Percentiles rank a stretch among this genome's conserved stretches.
Conservation (phyloP, 2,329 filamentous ascomycete species). For the Fusarium staphyleae region DNA sequence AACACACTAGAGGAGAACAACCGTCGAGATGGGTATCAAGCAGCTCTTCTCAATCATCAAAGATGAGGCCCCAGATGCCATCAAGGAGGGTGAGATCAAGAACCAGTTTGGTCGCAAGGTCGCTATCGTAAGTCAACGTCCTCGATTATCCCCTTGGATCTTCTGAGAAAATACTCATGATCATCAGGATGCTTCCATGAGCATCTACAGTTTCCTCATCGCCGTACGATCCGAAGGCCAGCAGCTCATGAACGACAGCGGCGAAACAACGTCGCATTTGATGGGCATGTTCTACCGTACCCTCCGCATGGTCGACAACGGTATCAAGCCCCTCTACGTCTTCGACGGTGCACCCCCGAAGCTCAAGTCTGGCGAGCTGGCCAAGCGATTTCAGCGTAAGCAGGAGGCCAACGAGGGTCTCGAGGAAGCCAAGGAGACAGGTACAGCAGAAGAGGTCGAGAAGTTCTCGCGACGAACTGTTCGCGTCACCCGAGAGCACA, state of each 20-base stretch:
- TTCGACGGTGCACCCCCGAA: constrained; percentile 97
- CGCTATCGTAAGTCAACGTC: constrained; percentile 76
- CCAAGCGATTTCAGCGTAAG: constrained; percentile 95
- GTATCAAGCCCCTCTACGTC: constrained; percentile 97
- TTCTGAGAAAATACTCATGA: constrained; percentile 9
- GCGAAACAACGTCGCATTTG: constrained; percentile 95
- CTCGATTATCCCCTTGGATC: too few species aligned
- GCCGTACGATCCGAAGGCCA: constrained; percentile 96
- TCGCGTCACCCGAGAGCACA: constrained; percentile 94
- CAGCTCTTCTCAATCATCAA: constrained; percentile 82
- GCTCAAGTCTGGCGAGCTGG: constrained; percentile 95
- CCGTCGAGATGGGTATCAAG: constrained; percentile 67
- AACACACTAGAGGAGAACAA: constrained; percentile 3
- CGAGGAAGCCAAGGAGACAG: constrained; percentile 96
- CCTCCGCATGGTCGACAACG: constrained; percentile 96
- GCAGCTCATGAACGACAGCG: constrained; percentile 92
- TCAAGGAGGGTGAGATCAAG: constrained; percentile 98
- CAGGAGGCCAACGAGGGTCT: constrained; percentile 87
- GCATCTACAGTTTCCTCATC: constrained; percentile 98
- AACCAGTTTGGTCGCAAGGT: constrained; percentile 98
- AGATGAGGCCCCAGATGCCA: constrained; percentile 91
- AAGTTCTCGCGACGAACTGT: constrained; percentile 96
- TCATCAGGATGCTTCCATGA: constrained; percentile 76
- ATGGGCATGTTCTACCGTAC: constrained; percentile 99
- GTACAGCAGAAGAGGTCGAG: constrained; percentile 95